Percentiles rank a stretch among this genome's conserved stretches.
These are phyloP conservation scores for Beauveria australis DNA, from an alignment of 2,329 filamentous ascomycete species.

Conservation along the genomic window DNA sequence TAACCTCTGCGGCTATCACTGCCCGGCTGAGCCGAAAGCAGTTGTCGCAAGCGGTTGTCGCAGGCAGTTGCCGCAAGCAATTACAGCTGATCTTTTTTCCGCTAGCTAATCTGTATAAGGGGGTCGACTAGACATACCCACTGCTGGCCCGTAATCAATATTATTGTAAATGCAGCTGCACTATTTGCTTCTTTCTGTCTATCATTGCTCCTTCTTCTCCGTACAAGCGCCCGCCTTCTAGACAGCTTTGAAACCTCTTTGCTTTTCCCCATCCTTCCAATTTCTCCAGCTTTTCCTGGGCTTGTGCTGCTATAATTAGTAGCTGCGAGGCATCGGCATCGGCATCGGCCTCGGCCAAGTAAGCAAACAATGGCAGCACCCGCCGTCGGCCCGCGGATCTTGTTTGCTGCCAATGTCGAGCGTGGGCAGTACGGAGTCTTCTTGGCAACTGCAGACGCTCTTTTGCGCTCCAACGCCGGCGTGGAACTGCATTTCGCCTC, in stretches of 20 bases:
- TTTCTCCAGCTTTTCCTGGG: not conserved
- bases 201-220: not conserved
- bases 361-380: not conserved
- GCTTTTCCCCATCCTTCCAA: not conserved
- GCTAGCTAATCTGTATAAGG: not conserved
- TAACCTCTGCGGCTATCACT: no score
- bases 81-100: not conserved
- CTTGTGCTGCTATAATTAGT: not conserved
- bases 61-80: no score
- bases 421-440: constrained; percentile 39
- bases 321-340: not conserved
- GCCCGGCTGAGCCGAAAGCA: no score
- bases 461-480: constrained; percentile 24
- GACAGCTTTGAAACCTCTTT: not conserved
- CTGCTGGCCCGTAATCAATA: not conserved
- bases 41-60: no score
- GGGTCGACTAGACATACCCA: not conserved
- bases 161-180: not conserved
- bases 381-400: constrained; percentile 16
- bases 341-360: no score
- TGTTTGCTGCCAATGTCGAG: constrained; percentile 38
- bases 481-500: constrained; percentile 37
- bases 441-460: constrained; percentile 32
- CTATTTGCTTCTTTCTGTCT: not conserved
- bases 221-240: not conserved